Evolutionary conservation across 116 monocot genomes (phyloP).

Genomic region (Dioscorea cayenensis): DNA sequence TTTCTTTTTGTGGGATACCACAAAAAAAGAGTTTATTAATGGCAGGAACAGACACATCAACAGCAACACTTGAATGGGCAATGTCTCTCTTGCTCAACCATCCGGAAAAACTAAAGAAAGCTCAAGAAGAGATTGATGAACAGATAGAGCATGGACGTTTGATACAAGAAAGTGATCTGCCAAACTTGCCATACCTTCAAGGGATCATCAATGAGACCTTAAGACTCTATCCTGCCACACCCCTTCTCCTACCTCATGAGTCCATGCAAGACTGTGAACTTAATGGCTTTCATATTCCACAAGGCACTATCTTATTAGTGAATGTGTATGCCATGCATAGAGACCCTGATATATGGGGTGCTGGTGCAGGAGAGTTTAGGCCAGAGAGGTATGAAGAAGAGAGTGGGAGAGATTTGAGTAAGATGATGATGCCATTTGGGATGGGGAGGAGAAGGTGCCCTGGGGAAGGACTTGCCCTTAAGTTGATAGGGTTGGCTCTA

Average conservation of each 20-base stretch:
- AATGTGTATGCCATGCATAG: not conserved
- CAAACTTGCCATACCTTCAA: not conserved
- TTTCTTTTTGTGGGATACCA: not conserved
- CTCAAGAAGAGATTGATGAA: conserved; percentile 1
- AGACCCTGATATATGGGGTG: not conserved
- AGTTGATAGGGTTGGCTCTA: conserved; percentile 4
- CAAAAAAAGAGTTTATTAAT: not conserved
- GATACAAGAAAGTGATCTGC: not conserved
- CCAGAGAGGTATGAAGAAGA: not conserved
- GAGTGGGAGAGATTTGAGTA: not conserved
- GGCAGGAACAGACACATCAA: conserved; percentile 14
- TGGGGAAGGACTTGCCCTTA: not conserved
- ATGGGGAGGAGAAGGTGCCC: conserved; percentile 20
- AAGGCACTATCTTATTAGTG: not conserved
- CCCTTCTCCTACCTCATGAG: not conserved
- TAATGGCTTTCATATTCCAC: not conserved
- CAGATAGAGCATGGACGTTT: not conserved
- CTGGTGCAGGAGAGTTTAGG: not conserved
- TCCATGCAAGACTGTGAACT: not conserved
- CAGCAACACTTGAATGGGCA: conserved; percentile 12
- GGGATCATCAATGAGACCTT: not conserved
- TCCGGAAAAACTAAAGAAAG: conserved; percentile 9
- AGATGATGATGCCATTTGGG: conserved; percentile 7
- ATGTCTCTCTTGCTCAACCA: conserved; percentile 16
- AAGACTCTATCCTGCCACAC: not conserved